A percentile compares a stretch with the other conserved stretches of the same genome.
Conservation (phyloP, 2,329 filamentous ascomycete species). For the Phyllosticta paracitricarpa region DNA sequence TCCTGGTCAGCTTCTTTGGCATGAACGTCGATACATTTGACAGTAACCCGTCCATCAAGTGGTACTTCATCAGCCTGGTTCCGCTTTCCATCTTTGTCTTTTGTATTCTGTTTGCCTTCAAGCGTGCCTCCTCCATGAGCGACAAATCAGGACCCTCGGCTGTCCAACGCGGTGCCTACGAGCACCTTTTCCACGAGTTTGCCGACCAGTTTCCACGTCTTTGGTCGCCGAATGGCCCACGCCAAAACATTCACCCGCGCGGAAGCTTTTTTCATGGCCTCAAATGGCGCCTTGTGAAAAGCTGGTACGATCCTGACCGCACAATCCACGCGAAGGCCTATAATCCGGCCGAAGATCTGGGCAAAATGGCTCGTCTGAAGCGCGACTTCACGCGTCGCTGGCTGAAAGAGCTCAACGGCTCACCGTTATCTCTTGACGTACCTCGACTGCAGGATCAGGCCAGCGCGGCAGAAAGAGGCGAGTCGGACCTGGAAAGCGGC, state of each 20-base stretch:
- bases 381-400: slow-evolving; percentile 30
- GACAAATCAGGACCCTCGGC: slow-evolving; percentile 22
- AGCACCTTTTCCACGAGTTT: slow-evolving; percentile 40
- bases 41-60: slow-evolving; percentile 35
- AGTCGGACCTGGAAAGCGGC: neutral
- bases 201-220: slow-evolving; percentile 35
- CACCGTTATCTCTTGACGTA: neutral
- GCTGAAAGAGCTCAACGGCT: slow-evolving; percentile 19
- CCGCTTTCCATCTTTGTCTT: slow-evolving; percentile 39
- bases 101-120: slow-evolving; percentile 38
- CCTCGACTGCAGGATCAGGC: neutral
- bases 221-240: slow-evolving; percentile 40
- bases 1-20: slow-evolving; percentile 39
- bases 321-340: slow-evolving; percentile 27
- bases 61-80: slow-evolving; percentile 39
- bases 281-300: slow-evolving; percentile 39
- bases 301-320: slow-evolving; percentile 36
- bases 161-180: slow-evolving; percentile 41
- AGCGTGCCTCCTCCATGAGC: slow-evolving; percentile 21
- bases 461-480: neutral
- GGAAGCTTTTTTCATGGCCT: slow-evolving; percentile 27
- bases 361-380: slow-evolving; percentile 29
- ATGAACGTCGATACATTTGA: slow-evolving; percentile 43
- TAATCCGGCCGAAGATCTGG: slow-evolving; percentile 29
- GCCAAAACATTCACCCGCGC: slow-evolving; percentile 30